These are phyloP conservation scores for Aureobasidium namibiae DNA, from an alignment of 2,329 filamentous ascomycete species.

Conservation along the genomic window DNA sequence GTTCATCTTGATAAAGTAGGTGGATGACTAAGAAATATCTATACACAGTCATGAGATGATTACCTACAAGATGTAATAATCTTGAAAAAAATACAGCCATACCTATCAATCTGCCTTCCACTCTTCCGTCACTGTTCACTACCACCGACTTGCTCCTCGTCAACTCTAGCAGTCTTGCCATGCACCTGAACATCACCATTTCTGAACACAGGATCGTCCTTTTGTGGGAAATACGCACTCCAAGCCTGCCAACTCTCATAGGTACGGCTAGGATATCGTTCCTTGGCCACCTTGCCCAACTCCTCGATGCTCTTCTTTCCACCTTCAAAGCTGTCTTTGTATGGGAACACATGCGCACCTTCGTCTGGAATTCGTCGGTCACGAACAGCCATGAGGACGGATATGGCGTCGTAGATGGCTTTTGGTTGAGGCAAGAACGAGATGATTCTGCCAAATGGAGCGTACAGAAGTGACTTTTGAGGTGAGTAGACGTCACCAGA, in stretches of 20 bases:
- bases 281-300: neutral
- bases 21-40: no score
- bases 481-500: slow-evolving; percentile 28
- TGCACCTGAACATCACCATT: neutral
- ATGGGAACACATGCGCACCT: slow-evolving; percentile 22
- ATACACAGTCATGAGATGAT: no score
- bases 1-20: no score
- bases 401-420: slow-evolving; percentile 19
- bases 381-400: slow-evolving; percentile 24
- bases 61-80: no score
- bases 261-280: slow-evolving; percentile 27
- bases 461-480: slow-evolving; percentile 21
- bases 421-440: neutral
- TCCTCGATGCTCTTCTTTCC: slow-evolving; percentile 18
- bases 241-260: slow-evolving; percentile 20
- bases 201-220: neutral
- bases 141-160: neutral
- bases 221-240: slow-evolving; percentile 6
- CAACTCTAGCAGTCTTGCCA: neutral
- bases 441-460: slow-evolving; percentile 22
- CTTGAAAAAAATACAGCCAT: no score
- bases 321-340: slow-evolving; percentile 14
- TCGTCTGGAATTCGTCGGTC: slow-evolving; percentile 27
- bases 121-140: neutral
- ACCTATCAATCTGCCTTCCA: no score